Base-by-base conservation (phyloP, 371 early-diverging fungal species). In the Rhizopus microsporus region DNA sequence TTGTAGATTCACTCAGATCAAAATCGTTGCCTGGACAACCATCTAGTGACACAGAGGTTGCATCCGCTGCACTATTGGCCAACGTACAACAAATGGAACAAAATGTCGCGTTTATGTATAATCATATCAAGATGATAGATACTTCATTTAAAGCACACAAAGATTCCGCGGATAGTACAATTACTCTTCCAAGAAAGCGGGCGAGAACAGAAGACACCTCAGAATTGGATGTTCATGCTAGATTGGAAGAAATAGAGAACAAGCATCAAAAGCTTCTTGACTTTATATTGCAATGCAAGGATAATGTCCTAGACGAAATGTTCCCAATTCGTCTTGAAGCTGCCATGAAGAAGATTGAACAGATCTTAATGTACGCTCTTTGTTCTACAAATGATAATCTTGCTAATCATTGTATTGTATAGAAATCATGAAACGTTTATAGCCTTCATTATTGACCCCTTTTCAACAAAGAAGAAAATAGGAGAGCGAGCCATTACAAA, bases 361-460 rank as follows among this genome's bases (percentile, higher is more conserved):
- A 59, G 17, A 50, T 59, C n/a, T 42, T 68, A 16, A 33, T 59
- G 68, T 68, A 57, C 57, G 45, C 48, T 12, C 15, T 1, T 4
- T 35, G 7, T 30, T 30, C 13, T 33, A 50, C 13, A 30, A 16
- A 17, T 54, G 13, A n/a, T 42, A 6, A 3, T 54, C 15, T 32
- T 10, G 46, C 15, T 9, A 31, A 44, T 30, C 39, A 10, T 17
- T 53, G 2, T 15, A 42, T 13, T 34, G 16, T 35, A 40, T 59
- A 68, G 68, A 38, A 68, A 68, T 7, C 68, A 68, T 48, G 60
- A 68, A 54, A 55, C 52, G 3, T 63, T 68, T 42, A 59, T 68
- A 46, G 37, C 60, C 4, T 68, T 46, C 35, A 23, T 68, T 16
- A 44, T 63, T 34, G 68, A 68, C 51, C 68, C 68, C 29, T 61